phyloP scores from a whole-genome alignment of 1,284 basidiomycete species.

The Volvariella volvacea region DNA sequence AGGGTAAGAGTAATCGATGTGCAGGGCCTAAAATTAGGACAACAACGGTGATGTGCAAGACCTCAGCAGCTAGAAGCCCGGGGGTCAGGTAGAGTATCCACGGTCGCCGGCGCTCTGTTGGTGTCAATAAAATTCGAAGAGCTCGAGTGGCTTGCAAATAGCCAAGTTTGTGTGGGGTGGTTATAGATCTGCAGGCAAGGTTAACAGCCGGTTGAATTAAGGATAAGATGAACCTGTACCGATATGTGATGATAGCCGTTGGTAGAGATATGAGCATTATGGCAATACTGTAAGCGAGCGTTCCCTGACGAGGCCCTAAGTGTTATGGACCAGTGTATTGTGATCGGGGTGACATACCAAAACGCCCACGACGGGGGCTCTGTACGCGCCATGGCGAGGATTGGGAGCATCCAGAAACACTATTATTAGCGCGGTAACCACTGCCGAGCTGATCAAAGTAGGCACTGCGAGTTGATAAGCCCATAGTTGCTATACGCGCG shows the following conservation, averaged over 20 bases:
- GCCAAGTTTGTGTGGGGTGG: slow-evolving; percentile 78
- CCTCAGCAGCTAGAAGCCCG: slow-evolving; percentile 68
- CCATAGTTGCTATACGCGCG: background rate
- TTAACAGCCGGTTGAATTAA: slow-evolving; percentile 1
- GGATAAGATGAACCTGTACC: slow-evolving; percentile 33
- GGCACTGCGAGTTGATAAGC: slow-evolving; percentile 46
- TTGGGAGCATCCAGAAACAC: slow-evolving; percentile 46
- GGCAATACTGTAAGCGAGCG: slow-evolving; percentile 52
- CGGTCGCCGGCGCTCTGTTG: slow-evolving; percentile 74
- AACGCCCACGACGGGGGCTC: slow-evolving; percentile 62
- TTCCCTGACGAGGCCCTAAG: slow-evolving; percentile 29
- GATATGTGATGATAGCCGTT: slow-evolving; percentile 71
- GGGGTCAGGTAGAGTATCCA: slow-evolving; percentile 83
- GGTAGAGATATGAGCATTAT: slow-evolving; percentile 79
- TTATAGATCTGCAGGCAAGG: slow-evolving; percentile 57
- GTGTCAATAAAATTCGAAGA: slow-evolving; percentile 71
- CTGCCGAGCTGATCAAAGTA: slow-evolving; percentile 53
- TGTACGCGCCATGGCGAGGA: slow-evolving; percentile 60
- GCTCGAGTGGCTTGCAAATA: slow-evolving; percentile 57
- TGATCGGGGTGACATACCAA: slow-evolving; percentile 23
- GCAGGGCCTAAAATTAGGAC: slow-evolving; percentile 63
- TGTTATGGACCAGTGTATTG: background rate
- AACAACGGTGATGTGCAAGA: slow-evolving; percentile 61
- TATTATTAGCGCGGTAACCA: slow-evolving; percentile 53
- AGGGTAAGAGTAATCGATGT: slow-evolving; percentile 57